Evolutionary conservation across 2,329 filamentous ascomycete species (phyloP), one percentile per base, ranked within the genome.

Genomic region (Aspergillus thermomutatus): DNA sequence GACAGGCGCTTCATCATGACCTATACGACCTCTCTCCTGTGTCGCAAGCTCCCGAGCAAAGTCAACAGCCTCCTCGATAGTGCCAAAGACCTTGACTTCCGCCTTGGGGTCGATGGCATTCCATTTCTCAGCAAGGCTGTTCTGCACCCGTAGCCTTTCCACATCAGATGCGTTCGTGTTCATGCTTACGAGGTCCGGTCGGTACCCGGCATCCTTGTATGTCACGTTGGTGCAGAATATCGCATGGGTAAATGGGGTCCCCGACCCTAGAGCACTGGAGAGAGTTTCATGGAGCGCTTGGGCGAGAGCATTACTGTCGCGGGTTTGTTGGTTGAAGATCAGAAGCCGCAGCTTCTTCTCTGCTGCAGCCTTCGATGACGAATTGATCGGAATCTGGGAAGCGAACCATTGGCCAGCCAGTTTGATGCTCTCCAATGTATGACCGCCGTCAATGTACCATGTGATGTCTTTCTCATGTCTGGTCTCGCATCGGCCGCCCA

Each of bases 241-340:
- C 10, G 87, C 91, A 58, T 89, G 83, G 2, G 83, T 83, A 70
- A 97, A 96, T 0, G 81, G 73, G 40, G 72, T 72, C 49, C 65
- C 66, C 43, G 74, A 65, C 57, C 73, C 50, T 53, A 80, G 50
- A 55, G 75, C 67, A 54, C 75, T 59, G 48, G 72, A 67, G 52
- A 90, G 76, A 2, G 83, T 84, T 9, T 78, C 70, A 55, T 91
- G 79, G 1, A 96, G 77, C 0, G 81, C 81, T 31, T 75, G 76
- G 2, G 93, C 82, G 1, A 95, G 80, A 17, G 82, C 78, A 3
- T 79, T 76, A 4, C 90, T 89, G 67, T 96, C 87, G 31, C 92
- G 85, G 9, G 91, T 91, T 69, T 96, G 91, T 73, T 97, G 93
- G 73, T 97, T 97, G 80, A 97, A 97, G 49, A 97, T 82, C 48